Evolutionary conservation across 768 basidiomycete genomes (phyloP), one percentile per base, ranked within the genome.

Genomic region (Nidularia sp.): DNA sequence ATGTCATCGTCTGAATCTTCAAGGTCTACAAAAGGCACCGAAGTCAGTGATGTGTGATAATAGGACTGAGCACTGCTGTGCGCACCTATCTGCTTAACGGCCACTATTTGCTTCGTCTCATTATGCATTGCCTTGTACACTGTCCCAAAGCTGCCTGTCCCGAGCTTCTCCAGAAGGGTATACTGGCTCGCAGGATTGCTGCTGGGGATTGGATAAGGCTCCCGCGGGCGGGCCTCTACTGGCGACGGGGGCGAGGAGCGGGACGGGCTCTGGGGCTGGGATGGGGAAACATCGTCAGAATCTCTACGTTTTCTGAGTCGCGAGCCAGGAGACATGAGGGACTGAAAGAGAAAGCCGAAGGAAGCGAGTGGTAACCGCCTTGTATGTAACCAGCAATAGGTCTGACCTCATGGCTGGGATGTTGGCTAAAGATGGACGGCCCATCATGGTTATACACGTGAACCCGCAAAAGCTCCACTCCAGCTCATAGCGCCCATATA

Each of bases 1-100:
- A 99, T 98, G 68, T 98, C 97, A 65, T 99, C 97, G 69, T 98
- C 95, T 25, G 94, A 93, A 69, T 97, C 92, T 70, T 99, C 97
- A 54, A 99, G 77, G 74, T 98, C 96, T 96, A 62, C 8, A 18
- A 48, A 18, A 18, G 18, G 18, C 18, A 18, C 18, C 36, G 36
- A 9, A 39, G 15, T 39, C 9, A 9, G 9, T 39, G 15, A 15
- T 39, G 29, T 22, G 18, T 10, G 9, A 50, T 48, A n/a, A n/a
- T 35, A 48, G 18, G 49, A 7, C 34, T 10, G 9, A 10, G 47
- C 10, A 10, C 6, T n/a, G 6, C 10, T 22, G 51, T n/a, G 69
- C 87, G 58, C 61, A 90, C 93, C 92, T 66, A 99, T 98, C 70
- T 98, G 94, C 70, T 99, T 99, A 63, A 99, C 91, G 44, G 97